Percentiles rank a stretch among this genome's conserved stretches.
Evolutionary conservation across 1,284 basidiomycete species (phyloP).

Genomic region (Macrocystidia cucumis): DNA sequence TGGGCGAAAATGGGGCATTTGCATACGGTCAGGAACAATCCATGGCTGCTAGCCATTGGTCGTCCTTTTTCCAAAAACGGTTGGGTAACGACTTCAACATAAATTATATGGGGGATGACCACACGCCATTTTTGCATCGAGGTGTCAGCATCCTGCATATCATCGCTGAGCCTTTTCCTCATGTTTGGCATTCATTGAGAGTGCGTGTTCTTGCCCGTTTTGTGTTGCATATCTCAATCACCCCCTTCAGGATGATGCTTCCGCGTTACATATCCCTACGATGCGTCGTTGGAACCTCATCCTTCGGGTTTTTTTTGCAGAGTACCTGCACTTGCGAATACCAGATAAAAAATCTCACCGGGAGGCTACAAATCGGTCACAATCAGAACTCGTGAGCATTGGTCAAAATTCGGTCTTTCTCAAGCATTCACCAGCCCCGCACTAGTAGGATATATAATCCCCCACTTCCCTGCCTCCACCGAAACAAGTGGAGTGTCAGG

Average conservation of each 20-base stretch:
- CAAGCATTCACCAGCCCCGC: slow-evolving; percentile 4
- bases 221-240: background rate
- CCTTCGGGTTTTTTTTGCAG: slow-evolving; percentile 81
- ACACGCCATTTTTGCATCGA: slow-evolving; percentile 79
- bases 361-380: slow-evolving; percentile 19
- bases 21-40: slow-evolving; percentile 31
- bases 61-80: slow-evolving; percentile 58
- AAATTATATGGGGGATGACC: slow-evolving; percentile 88
- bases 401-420: background rate
- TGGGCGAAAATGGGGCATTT: slow-evolving; percentile 57
- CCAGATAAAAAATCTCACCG: slow-evolving; percentile 18
- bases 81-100: slow-evolving; percentile 28
- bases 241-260: slow-evolving; percentile 71
- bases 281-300: slow-evolving; percentile 89
- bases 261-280: slow-evolving; percentile 80
- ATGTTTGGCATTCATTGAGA: slow-evolving; percentile 82
- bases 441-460: slow-evolving; percentile 19
- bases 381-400: slow-evolving; percentile 26
- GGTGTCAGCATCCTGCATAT: slow-evolving; percentile 91
- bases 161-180: slow-evolving; percentile 86
- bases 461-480: too few species aligned
- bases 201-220: slow-evolving; percentile 31
- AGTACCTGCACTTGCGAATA: slow-evolving; percentile 78
- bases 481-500: background rate
- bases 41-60: slow-evolving; percentile 38